Evolutionary conservation across 352 stramenopile genomes (phyloP), one percentile per base, ranked within the genome.

Genomic region (Phytophthora macrochlamydospora): DNA sequence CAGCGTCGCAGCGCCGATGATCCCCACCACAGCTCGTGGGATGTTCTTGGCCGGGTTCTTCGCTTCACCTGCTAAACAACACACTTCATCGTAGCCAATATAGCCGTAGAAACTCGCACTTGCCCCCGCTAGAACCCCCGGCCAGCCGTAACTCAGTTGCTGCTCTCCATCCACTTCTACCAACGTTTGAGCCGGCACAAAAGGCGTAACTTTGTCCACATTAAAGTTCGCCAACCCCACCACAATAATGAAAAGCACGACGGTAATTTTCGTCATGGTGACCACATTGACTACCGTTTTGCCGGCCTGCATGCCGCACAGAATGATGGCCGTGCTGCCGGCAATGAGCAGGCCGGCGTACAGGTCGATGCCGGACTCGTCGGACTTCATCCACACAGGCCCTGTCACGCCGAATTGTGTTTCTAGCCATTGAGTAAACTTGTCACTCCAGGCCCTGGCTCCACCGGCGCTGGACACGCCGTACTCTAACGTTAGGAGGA

Each of bases 1-100:
- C 11, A 98, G 62, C 32, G 86, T 65, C 2, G 88, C 81, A 0
- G 97, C 91, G 18, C 92, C 85, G 9, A 90, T 45, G 50, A 99
- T 87, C 2, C 85, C 89, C 24, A 98, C 87, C 18, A 99, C 92
- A 0, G 91, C 90, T 9, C 85, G 75, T 0, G 95, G 94, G 44
- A 98, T 93, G 62, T 95, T 96, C 30, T 69, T 76, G 2, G 81
- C 83, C 13, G 92, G 90, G 72, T 97, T 79, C 66, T 92, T 95
- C 1, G 91, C 82, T 60, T 98, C 92, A 0, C 83, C 90, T 0
- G 94, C 92, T 12, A 99, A 67, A 55, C 95, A 98, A 71, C 93
- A 98, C 3, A 99, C 90, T 73, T 98, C 96, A 73, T 99, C 87
- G 69, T 98, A 99, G 12, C 97, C 97, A 57, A 99, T 89, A 71